Conservation (phyloP, 139 green algal genomes). For the Nannochloris sp. region DNA sequence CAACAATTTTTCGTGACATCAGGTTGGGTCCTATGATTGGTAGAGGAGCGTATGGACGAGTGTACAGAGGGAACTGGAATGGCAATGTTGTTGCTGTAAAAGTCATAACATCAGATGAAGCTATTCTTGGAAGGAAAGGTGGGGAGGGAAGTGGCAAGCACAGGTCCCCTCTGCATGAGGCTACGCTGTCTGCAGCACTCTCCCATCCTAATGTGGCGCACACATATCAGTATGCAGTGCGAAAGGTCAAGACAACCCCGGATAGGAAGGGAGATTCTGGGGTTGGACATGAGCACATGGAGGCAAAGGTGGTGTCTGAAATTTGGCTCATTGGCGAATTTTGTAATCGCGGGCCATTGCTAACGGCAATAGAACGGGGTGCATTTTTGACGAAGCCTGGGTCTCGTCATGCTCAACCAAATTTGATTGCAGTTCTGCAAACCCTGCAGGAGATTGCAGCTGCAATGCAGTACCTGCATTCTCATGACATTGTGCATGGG, state of each 20-base stretch:
- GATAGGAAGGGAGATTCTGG: background rate
- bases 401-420: constrained; percentile 23
- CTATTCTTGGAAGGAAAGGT: background rate
- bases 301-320: constrained; percentile 11
- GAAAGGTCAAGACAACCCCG: constrained; percentile 3
- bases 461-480: constrained; percentile 35
- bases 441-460: constrained; percentile 38
- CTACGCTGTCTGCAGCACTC: constrained; percentile 20
- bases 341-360: constrained; percentile 35
- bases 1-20: constrained; percentile 39
- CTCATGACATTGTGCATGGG: constrained; percentile 31
- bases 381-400: constrained; percentile 35
- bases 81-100: constrained; percentile 67
- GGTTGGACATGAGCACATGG: background rate
- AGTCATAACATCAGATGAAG: constrained; percentile 40
- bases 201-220: constrained; percentile 41
- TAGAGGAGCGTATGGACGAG: constrained; percentile 47
- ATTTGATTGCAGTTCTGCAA: constrained; percentile 35
- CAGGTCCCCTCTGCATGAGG: constrained; percentile 5
- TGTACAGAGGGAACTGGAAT: constrained; percentile 56
- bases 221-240: constrained; percentile 37
- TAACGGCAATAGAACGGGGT: constrained; percentile 37
- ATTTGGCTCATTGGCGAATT: constrained; percentile 38
- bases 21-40: constrained; percentile 57
- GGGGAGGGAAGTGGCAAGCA: constrained; percentile 9